Evolutionary conservation across 371 early-diverging fungal genomes (phyloP).

Genomic region (Saksenaea vasiformis): DNA sequence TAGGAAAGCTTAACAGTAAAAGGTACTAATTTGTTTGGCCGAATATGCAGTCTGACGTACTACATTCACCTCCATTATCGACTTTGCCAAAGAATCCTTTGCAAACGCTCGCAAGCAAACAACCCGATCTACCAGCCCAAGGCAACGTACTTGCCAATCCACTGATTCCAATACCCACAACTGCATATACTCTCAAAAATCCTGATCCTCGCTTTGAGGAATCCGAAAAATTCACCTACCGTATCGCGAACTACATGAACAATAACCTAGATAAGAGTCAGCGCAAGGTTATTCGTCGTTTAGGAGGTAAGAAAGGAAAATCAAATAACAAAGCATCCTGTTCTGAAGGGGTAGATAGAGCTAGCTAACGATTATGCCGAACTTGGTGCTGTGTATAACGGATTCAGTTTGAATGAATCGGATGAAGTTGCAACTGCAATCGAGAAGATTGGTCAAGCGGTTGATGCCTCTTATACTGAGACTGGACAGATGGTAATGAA

Average conservation of each 20-base stretch:
- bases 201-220: conserved; percentile 80
- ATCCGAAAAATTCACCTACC: conserved; percentile 78
- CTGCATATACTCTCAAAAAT: conserved; percentile 58
- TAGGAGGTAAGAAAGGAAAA: conserved; percentile 57
- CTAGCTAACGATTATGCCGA: conserved; percentile 81
- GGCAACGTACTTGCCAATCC: conserved; percentile 31
- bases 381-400: conserved; percentile 92
- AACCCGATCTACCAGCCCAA: conserved; percentile 23
- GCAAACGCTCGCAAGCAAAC: conserved; percentile 40
- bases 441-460: conserved; percentile 89
- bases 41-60: conserved; percentile 65
- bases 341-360: conserved; percentile 20
- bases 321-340: not conserved
- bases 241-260: conserved; percentile 71
- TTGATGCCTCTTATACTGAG: conserved; percentile 81
- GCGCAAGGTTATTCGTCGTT: conserved; percentile 66
- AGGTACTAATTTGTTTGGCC: not conserved
- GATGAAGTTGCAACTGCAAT: conserved; percentile 78
- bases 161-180: conserved; percentile 60
- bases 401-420: conserved; percentile 86
- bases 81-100: conserved; percentile 63
- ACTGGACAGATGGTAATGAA: conserved; percentile 67
- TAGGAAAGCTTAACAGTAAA: not conserved
- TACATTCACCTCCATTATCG: conserved; percentile 54
- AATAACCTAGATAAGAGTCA: conserved; percentile 72